Conservation (phyloP, 2,329 filamentous ascomycete species). For the Pezicula radicicola region DNA sequence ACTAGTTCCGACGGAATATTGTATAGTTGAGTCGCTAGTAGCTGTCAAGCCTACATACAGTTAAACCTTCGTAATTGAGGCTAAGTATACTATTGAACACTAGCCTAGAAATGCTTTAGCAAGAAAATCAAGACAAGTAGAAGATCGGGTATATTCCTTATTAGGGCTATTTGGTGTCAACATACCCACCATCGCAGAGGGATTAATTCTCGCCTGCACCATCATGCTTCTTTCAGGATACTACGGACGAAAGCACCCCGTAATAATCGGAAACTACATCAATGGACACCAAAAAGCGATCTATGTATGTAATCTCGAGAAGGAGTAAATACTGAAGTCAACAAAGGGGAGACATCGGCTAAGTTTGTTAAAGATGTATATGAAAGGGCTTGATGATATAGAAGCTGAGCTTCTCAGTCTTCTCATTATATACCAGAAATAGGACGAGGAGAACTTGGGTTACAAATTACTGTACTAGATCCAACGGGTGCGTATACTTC, state of each 20-base stretch:
- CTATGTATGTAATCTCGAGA: constrained; percentile 83
- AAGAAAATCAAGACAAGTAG: background rate
- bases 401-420: no score
- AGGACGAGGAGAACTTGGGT: constrained; percentile 58
- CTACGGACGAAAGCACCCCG: constrained; percentile 85
- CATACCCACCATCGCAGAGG: no score
- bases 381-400: no score
- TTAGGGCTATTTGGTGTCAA: no score
- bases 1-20: no score
- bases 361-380: no score
- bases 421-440: constrained; percentile 74
- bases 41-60: background rate
- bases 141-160: no score
- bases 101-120: background rate
- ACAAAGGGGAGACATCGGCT: no score
- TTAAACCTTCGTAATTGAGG: background rate
- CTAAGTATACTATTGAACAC: background rate
- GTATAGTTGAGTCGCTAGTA: background rate
- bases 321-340: constrained; percentile 73
- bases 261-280: constrained; percentile 88
- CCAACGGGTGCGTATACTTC: no score
- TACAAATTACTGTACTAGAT: no score
- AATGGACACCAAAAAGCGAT: constrained; percentile 84
- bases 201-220: constrained; percentile 79
- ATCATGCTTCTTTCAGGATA: constrained; percentile 87